Conservation (phyloP, 2,329 filamentous ascomycete species). For the Colletotrichum nymphaeae region DNA sequence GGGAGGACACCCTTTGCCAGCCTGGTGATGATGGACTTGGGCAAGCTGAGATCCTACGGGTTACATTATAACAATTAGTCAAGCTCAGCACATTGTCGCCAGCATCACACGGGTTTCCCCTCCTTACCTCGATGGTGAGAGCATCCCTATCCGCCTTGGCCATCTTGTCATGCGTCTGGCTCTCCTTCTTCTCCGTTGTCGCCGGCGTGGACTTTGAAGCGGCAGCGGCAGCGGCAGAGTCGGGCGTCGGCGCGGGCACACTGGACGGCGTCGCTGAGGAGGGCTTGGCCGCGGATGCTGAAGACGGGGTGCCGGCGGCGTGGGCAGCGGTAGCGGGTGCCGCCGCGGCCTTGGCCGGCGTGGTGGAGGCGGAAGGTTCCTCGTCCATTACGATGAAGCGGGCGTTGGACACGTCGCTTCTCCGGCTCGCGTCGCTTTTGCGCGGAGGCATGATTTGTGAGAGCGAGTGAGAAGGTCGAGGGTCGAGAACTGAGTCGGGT, state of each 20-base stretch:
- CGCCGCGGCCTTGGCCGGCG: slow-evolving; percentile 16
- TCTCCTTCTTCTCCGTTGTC: slow-evolving; percentile 37
- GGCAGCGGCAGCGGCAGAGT: slow-evolving; percentile 35
- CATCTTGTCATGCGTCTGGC: slow-evolving; percentile 44
- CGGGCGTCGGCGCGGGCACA: slow-evolving; percentile 9
- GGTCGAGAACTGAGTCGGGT: neutral
- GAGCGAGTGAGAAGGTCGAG: neutral
- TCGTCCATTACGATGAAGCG: slow-evolving; percentile 58
- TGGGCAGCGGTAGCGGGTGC: slow-evolving; percentile 23
- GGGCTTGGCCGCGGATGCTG: slow-evolving; percentile 36
- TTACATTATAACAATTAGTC: neutral
- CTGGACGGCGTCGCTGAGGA: slow-evolving; percentile 40
- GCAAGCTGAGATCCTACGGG: slow-evolving; percentile 77
- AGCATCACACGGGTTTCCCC: neutral
- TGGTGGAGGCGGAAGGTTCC: slow-evolving; percentile 37
- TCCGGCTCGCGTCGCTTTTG: slow-evolving; percentile 61
- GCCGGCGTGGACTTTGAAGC: slow-evolving; percentile 28
- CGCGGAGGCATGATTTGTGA: slow-evolving; percentile 61
- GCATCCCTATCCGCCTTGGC: slow-evolving; percentile 48
- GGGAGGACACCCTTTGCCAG: slow-evolving; percentile 84
- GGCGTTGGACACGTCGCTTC: slow-evolving; percentile 59
- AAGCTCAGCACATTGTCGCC: neutral
- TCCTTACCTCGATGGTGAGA: slow-evolving; percentile 64
- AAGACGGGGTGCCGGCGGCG: slow-evolving; percentile 31
- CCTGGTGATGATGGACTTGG: slow-evolving; percentile 83